Conservation (phyloP, 345 rosid genomes). For the Rubroshorea leprosula region DNA sequence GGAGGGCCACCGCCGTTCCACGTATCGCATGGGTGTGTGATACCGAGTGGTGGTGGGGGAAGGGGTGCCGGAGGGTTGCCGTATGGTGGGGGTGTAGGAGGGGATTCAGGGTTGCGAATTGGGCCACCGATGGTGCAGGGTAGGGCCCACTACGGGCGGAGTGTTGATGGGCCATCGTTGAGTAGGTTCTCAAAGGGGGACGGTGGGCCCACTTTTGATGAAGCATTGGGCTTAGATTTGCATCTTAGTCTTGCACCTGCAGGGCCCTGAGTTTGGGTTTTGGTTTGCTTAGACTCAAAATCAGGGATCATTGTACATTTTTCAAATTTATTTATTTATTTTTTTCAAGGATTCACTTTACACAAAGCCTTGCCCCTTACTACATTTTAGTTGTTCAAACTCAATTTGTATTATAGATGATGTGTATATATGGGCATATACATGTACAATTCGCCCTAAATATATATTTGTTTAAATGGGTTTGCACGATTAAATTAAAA, state of each 20-base stretch:
- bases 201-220: constrained; percentile 65
- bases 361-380: not conserved
- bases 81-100: constrained; percentile 38
- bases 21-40: constrained; percentile 72
- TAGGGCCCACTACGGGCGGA: constrained; percentile 30
- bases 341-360: constrained; percentile 15
- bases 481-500: no score
- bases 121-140: constrained; percentile 26
- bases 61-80: constrained; percentile 33
- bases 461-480: no score
- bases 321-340: constrained; percentile 26
- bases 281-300: not conserved
- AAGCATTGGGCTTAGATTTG: constrained; percentile 69
- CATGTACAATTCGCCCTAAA: no score
- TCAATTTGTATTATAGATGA: no score
- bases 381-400: no score
- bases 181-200: constrained; percentile 64
- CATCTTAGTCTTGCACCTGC: constrained; percentile 95
- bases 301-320: constrained; percentile 38
- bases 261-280: constrained; percentile 34
- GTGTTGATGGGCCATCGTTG: constrained; percentile 44
- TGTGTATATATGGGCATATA: no score
- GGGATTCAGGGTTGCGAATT: constrained; percentile 26
- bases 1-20: constrained; percentile 49
- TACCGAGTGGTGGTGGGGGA: constrained; percentile 25